Percentiles rank a stretch among this genome's conserved stretches.
These are phyloP conservation scores for Forsythia suspensa DNA, from an alignment of 257 asterid genomes.

Conservation along the genomic window DNA sequence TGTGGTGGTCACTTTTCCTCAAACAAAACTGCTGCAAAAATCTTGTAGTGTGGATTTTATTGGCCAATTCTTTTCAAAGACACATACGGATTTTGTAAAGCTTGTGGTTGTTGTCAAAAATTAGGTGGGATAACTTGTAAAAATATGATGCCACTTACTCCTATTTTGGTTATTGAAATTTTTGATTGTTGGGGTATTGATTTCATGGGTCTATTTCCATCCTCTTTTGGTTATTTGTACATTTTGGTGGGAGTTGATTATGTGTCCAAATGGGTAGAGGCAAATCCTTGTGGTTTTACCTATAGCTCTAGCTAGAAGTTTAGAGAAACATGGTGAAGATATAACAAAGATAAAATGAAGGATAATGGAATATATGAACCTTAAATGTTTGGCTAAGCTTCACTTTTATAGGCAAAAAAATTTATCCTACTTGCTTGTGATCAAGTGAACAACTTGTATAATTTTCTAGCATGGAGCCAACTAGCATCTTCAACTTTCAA, in stretches of 20 bases:
- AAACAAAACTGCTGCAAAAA: neutral
- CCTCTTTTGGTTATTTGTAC: neutral
- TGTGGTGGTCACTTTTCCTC: neutral
- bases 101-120: neutral
- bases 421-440: no score
- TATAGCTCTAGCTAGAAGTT: no score
- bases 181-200: neutral
- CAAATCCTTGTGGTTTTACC: neutral
- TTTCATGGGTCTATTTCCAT: neutral
- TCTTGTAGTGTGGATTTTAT: neutral
- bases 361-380: no score
- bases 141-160: neutral
- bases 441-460: no score
- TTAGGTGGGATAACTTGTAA: neutral
- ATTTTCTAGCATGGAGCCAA: no score
- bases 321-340: no score
- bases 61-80: neutral
- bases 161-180: no score
- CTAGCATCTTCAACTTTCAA: no score
- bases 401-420: no score
- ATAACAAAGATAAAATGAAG: no score
- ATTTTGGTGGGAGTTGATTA: neutral
- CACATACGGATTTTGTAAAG: neutral
- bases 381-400: no score
- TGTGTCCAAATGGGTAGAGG: neutral